Conservation (phyloP, 345 rosid genomes). For the Euphorbia lathyris region DNA sequence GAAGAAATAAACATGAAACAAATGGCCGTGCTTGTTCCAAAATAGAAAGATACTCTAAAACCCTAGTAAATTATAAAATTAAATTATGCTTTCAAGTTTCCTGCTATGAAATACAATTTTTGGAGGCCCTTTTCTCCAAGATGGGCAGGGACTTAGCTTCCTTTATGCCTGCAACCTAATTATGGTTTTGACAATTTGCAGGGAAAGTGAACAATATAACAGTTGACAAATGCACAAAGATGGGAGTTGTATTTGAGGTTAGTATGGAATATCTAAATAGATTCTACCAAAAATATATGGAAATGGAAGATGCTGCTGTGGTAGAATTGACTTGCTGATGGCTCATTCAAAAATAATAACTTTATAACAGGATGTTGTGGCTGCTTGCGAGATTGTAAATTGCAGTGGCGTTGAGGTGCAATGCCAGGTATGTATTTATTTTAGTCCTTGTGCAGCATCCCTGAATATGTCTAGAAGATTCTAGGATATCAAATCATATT, state of each 20-base stretch:
- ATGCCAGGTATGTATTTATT: constrained; percentile 65
- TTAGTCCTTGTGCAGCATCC: background rate
- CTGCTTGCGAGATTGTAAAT: constrained; percentile 97
- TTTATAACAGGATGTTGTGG: constrained; percentile 80
- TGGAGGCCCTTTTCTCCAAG: background rate
- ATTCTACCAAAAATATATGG: background rate
- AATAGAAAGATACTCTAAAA: background rate
- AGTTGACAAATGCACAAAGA: constrained; percentile 87
- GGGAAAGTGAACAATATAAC: constrained; percentile 98
- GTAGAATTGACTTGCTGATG: constrained; percentile 4
- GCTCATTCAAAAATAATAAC: constrained; percentile 18
- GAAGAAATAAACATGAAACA: background rate
- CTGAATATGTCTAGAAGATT: background rate
- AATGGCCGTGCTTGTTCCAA: background rate
- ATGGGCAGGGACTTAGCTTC: background rate
- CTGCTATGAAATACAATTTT: background rate
- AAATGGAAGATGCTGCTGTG: background rate
- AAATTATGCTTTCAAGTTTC: background rate
- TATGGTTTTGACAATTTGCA: constrained; percentile 35
- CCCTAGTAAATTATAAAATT: background rate
- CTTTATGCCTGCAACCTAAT: background rate
- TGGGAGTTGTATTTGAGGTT: constrained; percentile 85
- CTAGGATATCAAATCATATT: constrained; percentile 9
- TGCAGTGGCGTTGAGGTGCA: constrained; percentile 93
- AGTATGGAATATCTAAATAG: constrained; percentile 32